Evolutionary conservation across 257 asterid species (phyloP).

Genomic region (Orobanche coerulescens): DNA sequence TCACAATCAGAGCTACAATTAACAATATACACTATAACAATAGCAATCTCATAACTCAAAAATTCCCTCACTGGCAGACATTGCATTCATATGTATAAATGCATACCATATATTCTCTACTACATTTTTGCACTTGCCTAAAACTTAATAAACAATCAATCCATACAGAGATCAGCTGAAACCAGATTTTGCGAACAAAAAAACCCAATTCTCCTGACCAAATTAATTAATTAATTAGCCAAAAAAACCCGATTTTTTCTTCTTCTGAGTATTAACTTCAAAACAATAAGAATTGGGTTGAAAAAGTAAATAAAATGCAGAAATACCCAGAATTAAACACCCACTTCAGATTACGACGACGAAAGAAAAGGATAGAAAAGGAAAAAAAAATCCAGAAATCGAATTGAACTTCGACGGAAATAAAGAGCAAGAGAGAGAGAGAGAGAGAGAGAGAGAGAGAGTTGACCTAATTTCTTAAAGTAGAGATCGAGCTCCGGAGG

Average conservation of each 20-base stretch:
- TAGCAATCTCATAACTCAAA: neutral
- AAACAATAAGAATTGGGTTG: neutral
- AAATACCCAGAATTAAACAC: conserved; percentile 22
- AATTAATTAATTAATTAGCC: too few relatives aligned
- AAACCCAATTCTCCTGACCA: conserved; percentile 17
- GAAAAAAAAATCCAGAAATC: conserved; percentile 14
- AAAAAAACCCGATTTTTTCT: neutral
- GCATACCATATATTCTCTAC: neutral
- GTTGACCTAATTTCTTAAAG: conserved; percentile 40
- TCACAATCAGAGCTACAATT: conserved; percentile 22
- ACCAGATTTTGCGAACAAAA: conserved; percentile 15
- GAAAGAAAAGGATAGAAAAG: too few relatives aligned
- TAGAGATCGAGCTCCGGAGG: conserved; percentile 24
- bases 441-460: conserved; percentile 19
- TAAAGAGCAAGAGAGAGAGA: too few relatives aligned
- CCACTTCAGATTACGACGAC: conserved; percentile 24
- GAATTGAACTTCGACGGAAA: conserved; percentile 24
- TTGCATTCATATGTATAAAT: neutral
- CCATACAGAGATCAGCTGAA: conserved; percentile 33
- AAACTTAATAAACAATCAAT: neutral
- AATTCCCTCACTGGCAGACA: neutral
- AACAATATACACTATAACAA: neutral
- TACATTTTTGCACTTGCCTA: neutral
- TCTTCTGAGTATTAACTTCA: conserved; percentile 1
- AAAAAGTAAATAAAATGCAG: neutral